phyloP scores from a whole-genome alignment of 1,284 basidiomycete genomes.

The Ceratobasidium sp. region DNA sequence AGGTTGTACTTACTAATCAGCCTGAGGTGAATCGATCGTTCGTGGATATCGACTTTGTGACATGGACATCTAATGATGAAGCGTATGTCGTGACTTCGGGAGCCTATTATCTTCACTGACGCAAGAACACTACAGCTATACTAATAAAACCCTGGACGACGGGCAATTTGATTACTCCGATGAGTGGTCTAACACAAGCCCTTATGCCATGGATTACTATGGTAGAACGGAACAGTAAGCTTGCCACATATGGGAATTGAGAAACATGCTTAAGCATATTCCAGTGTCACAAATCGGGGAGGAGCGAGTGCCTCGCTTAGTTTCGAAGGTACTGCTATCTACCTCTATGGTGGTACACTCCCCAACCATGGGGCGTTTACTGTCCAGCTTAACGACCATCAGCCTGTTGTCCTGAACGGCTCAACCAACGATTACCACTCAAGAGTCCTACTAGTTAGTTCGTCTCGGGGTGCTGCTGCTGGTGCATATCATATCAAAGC shows the following conservation, averaged over 20 bases:
- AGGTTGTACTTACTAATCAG: slow-evolving; percentile 1
- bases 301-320: background rate
- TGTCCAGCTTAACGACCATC: background rate
- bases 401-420: slow-evolving; percentile 8
- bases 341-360: slow-evolving; percentile 29
- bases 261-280: background rate
- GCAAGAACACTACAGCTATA: background rate
- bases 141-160: slow-evolving; percentile 5
- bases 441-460: slow-evolving; percentile 11
- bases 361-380: slow-evolving; percentile 11
- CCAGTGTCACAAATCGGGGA: background rate
- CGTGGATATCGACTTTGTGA: slow-evolving; percentile 25
- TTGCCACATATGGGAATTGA: background rate
- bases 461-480: background rate
- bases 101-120: background rate
- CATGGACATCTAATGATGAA: slow-evolving; percentile 24
- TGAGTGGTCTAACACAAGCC: background rate
- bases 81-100: background rate
- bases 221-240: slow-evolving; percentile 23
- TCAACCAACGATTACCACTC: slow-evolving; percentile 11
- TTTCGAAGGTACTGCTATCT: slow-evolving; percentile 26
- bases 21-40: background rate
- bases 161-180: background rate
- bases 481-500: too few species aligned
- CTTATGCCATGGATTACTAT: background rate